These are phyloP conservation scores for Dovyalis caffra DNA, from an alignment of 345 rosid species.

Conservation along the genomic window DNA sequence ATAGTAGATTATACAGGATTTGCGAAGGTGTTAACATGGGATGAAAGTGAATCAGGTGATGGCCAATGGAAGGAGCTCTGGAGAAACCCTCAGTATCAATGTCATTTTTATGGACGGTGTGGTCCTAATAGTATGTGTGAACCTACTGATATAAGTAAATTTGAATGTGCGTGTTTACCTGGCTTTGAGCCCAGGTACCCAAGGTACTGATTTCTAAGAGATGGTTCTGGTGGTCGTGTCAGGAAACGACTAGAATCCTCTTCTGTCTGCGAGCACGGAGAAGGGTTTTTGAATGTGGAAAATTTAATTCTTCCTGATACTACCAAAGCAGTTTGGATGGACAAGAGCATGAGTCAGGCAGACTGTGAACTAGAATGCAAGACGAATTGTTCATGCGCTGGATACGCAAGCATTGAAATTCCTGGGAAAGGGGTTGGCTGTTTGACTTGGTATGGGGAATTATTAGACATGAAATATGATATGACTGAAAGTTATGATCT, in stretches of 20 bases:
- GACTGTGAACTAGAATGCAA: slow-evolving; percentile 4
- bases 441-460: too few relatives aligned
- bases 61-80: background rate
- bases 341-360: too few relatives aligned
- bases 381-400: slow-evolving; percentile 9
- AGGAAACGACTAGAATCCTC: slow-evolving; percentile 1
- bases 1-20: background rate
- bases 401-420: slow-evolving; percentile 5
- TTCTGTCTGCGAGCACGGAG: background rate
- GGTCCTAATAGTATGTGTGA: slow-evolving; percentile 8
- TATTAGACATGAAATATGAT: background rate
- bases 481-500: slow-evolving; percentile 1
- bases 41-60: background rate
- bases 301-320: background rate
- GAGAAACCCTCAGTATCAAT: background rate
- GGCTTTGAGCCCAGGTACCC: slow-evolving; percentile 12
- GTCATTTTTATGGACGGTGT: slow-evolving; percentile 15
- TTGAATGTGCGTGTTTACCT: slow-evolving; percentile 23
- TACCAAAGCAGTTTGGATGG: background rate
- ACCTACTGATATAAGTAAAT: background rate
- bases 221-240: slow-evolving; percentile 9
- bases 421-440: too few relatives aligned
- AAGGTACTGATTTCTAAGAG: slow-evolving; percentile 1
- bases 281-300: background rate
- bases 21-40: background rate